phyloP scores from a whole-genome alignment of 2,329 filamentous ascomycete species.

The Emericellopsis cladophorae region DNA sequence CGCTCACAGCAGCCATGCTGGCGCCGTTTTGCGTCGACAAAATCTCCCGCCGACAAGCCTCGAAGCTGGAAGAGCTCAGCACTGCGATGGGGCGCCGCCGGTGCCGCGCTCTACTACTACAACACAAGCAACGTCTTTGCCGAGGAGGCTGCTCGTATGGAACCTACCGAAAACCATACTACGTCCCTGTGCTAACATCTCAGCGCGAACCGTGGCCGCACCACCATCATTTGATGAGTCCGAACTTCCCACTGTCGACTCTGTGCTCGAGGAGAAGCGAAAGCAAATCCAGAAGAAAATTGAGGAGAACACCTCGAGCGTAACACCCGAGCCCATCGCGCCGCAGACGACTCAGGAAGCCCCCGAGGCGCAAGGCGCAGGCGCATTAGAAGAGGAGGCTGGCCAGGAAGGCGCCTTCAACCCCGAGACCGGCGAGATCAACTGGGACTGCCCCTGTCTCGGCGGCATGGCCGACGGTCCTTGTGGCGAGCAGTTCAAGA shows the following conservation, averaged over 20 bases:
- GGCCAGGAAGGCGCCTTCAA: constrained; percentile 88
- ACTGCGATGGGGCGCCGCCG: constrained; percentile 63
- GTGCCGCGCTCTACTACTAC: constrained; percentile 79
- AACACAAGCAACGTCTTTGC: constrained; percentile 83
- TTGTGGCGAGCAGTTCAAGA: constrained; percentile 90
- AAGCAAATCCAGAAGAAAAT: constrained; percentile 24
- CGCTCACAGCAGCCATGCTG: constrained; percentile 23
- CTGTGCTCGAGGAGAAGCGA: constrained; percentile 52
- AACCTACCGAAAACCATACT: not conserved
- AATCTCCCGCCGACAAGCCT: constrained; percentile 45
- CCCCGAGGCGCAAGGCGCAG: constrained; percentile 19
- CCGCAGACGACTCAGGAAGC: constrained; percentile 8
- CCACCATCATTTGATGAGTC: constrained; percentile 42
- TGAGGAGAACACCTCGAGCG: constrained; percentile 8
- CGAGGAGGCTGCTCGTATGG: constrained; percentile 65
- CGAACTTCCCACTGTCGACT: constrained; percentile 52
- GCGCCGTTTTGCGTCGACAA: constrained; percentile 36
- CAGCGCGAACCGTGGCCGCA: constrained; percentile 19
- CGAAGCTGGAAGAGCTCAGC: constrained; percentile 72
- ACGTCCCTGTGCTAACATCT: not conserved
- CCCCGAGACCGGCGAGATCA: constrained; percentile 97
- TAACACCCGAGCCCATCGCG: constrained; percentile 1
- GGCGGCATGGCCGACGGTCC: constrained; percentile 95
- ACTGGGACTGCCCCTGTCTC: constrained; percentile 97
- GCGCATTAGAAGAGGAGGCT: constrained; percentile 65